Percentiles rank a stretch among this genome's conserved stretches.
Evolutionary conservation across 352 stramenopile species (phyloP).

Genomic region (Pythium inflatum): DNA sequence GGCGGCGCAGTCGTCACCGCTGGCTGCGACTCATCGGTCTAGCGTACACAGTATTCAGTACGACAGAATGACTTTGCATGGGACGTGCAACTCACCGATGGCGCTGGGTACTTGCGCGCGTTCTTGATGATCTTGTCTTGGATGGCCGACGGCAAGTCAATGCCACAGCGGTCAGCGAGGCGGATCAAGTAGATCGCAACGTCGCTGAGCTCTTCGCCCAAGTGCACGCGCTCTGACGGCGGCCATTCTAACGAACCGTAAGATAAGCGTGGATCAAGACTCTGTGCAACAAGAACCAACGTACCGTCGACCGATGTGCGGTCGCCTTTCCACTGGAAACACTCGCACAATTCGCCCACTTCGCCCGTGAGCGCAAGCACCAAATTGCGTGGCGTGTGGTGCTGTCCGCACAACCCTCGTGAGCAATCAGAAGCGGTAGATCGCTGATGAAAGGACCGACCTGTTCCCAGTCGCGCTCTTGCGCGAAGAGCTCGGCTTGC

Average conservation of each 20-base stretch:
- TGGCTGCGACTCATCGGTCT: no score
- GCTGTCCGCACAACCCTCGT: conserved; percentile 2
- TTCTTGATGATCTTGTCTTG: conserved; percentile 94
- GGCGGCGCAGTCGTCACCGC: no score
- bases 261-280: not conserved
- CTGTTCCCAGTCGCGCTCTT: conserved; percentile 38
- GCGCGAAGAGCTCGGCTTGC: conserved; percentile 33
- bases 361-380: conserved; percentile 88
- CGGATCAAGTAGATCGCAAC: conserved; percentile 96
- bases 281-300: not conserved
- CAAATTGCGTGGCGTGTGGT: conserved; percentile 72
- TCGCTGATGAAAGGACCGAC: not conserved
- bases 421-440: not conserved
- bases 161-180: conserved; percentile 89
- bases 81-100: conserved; percentile 23
- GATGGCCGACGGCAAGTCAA: conserved; percentile 87
- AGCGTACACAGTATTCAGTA: no score
- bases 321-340: conserved; percentile 91
- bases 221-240: conserved; percentile 80
- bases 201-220: conserved; percentile 96
- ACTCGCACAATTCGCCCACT: conserved; percentile 88
- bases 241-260: conserved; percentile 49
- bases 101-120: conserved; percentile 77
- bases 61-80: no score
- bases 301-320: conserved; percentile 23